phyloP scores from a whole-genome alignment of 805 yeast species.

The Ogataea sp. region DNA sequence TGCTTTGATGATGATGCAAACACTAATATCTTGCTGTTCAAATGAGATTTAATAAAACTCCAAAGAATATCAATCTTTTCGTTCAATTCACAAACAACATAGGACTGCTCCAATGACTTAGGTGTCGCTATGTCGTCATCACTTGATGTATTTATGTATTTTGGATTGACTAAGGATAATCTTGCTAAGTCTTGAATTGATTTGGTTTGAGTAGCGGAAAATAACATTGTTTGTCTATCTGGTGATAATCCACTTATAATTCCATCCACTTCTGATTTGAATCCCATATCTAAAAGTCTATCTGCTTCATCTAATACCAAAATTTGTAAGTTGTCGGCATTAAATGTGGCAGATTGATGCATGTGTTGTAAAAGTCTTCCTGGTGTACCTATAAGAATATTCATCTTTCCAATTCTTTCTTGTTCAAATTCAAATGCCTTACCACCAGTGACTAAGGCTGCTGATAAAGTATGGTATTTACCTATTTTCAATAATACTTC shows the following conservation, averaged over 20 bases:
- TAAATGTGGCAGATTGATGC: constrained; percentile 82
- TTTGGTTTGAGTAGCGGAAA: constrained; percentile 87
- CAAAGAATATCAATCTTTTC: constrained; percentile 82
- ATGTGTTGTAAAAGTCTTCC: constrained; percentile 85
- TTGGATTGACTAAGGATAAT: constrained; percentile 58
- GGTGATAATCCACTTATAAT: constrained; percentile 73
- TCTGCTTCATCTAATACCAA: constrained; percentile 89
- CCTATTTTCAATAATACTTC: constrained; percentile 84
- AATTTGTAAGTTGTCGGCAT: constrained; percentile 64
- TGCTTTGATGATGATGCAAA: constrained; percentile 85
- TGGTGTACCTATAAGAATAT: constrained; percentile 85
- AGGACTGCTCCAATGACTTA: constrained; percentile 75
- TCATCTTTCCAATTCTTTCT: constrained; percentile 71
- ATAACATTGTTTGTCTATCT: constrained; percentile 73
- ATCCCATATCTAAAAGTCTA: constrained; percentile 89
- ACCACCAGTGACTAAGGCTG: constrained; percentile 91
- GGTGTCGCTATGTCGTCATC: constrained; percentile 48
- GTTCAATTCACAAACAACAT: constrained; percentile 58
- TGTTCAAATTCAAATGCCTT: constrained; percentile 77
- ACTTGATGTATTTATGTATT: constrained; percentile 40
- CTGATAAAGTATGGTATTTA: constrained; percentile 63
- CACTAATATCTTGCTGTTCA: constrained; percentile 72
- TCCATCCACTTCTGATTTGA: constrained; percentile 73
- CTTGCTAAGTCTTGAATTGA: constrained; percentile 78
- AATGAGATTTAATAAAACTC: constrained; percentile 79